Evolutionary conservation across 495 filamentous ascomycete genomes (phyloP).

Genomic region (Podospora pseudoanserina): DNA sequence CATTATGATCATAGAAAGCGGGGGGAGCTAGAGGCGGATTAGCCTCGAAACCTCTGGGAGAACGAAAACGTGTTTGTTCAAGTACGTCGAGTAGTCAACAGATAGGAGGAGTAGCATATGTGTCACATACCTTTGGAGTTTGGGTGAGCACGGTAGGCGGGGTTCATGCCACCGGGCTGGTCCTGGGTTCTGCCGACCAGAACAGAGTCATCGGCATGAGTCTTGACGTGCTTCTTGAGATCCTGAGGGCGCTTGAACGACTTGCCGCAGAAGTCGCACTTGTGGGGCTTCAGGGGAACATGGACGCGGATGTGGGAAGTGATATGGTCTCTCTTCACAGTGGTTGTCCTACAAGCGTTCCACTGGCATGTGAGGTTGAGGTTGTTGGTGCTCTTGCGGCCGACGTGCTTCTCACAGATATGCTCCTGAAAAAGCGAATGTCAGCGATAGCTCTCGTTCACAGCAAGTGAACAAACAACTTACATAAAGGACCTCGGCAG

Average conservation of each 20-base stretch:
- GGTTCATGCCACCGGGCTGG: slow-evolving; percentile 60
- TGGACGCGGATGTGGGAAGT: slow-evolving; percentile 99
- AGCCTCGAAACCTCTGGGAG: slow-evolving; percentile 33
- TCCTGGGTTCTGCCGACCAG: slow-evolving; percentile 69
- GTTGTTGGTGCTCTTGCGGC: slow-evolving; percentile 98
- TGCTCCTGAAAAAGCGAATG: slow-evolving; percentile 54
- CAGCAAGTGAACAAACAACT: neutral
- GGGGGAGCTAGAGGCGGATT: slow-evolving; percentile 49
- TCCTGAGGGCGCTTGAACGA: slow-evolving; percentile 99
- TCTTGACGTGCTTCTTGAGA: slow-evolving; percentile 99
- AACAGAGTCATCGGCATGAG: slow-evolving; percentile 97
- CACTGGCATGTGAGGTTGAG: slow-evolving; percentile 95
- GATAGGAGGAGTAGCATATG: neutral
- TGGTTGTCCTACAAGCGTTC: slow-evolving; percentile 92
- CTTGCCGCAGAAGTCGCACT: slow-evolving; percentile 97
- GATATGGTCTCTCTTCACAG: slow-evolving; percentile 98
- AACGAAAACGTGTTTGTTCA: slow-evolving; percentile 30
- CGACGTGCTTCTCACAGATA: slow-evolving; percentile 97
- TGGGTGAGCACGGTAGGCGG: slow-evolving; percentile 46
- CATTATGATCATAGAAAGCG: slow-evolving; percentile 57
- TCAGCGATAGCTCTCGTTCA: neutral
- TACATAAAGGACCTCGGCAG: slow-evolving; percentile 75
- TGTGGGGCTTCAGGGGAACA: slow-evolving; percentile 96
- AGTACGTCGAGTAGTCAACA: slow-evolving; percentile 18
- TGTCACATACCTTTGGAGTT: slow-evolving; percentile 53